Evolutionary conservation across 495 filamentous ascomycete species (phyloP).

Genomic region (Xylaria bambusicola): DNA sequence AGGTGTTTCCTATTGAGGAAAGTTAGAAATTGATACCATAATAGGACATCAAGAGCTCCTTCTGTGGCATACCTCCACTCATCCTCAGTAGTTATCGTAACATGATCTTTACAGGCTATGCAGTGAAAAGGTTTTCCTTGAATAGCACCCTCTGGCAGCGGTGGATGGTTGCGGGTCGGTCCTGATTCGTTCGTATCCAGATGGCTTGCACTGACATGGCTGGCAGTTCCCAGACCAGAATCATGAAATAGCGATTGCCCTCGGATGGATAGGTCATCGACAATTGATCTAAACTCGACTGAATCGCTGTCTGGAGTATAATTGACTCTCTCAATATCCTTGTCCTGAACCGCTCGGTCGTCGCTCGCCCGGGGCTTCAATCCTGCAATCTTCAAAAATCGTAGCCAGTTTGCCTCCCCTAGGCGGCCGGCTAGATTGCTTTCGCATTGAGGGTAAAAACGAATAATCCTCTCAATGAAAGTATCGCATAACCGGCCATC

Average conservation of each 20-base stretch:
- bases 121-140: background rate
- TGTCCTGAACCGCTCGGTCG: background rate
- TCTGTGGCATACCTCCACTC: background rate
- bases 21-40: background rate
- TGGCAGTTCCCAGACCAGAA: slow-evolving; percentile 4
- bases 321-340: background rate
- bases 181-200: background rate
- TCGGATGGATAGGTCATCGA: background rate
- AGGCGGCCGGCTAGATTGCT: slow-evolving; percentile 3
- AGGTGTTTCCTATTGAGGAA: background rate
- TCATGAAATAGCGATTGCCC: background rate
- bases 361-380: background rate
- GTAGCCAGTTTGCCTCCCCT: slow-evolving; percentile 2
- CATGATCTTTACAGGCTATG: background rate
- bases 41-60: background rate
- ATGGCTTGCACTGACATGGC: background rate
- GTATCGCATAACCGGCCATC: background rate
- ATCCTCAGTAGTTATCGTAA: background rate
- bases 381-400: background rate
- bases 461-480: slow-evolving; percentile 1
- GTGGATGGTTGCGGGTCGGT: background rate
- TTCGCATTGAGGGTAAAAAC: slow-evolving; percentile 7
- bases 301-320: background rate
- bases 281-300: background rate
- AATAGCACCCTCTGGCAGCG: background rate